A percentile compares a stretch with the other conserved stretches of the same genome.
These are phyloP conservation scores for Lipomyces starkeyi DNA, from an alignment of 805 yeast genomes.

Conservation along the genomic window DNA sequence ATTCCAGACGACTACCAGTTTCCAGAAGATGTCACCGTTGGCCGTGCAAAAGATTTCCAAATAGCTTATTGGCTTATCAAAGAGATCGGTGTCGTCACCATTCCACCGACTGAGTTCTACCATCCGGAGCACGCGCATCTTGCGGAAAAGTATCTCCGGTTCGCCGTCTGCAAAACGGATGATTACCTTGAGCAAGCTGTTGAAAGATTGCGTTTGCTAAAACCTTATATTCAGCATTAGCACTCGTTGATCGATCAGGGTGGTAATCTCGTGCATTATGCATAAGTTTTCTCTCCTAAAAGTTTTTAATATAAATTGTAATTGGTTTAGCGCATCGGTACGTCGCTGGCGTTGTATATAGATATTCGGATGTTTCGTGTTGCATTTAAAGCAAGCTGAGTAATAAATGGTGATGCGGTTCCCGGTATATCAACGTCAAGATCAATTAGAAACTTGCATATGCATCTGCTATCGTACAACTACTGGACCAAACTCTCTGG, in stretches of 20 bases:
- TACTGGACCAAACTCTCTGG: slow-evolving; percentile 18
- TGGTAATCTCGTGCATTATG: not conserved
- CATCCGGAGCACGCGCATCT: slow-evolving; percentile 70
- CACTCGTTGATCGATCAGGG: not conserved
- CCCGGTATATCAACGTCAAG: not conserved
- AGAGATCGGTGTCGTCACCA: slow-evolving; percentile 92
- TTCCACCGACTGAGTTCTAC: slow-evolving; percentile 96
- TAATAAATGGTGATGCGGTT: not conserved
- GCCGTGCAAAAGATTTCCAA: slow-evolving; percentile 82
- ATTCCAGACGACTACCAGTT: slow-evolving; percentile 74
- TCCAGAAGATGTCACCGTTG: slow-evolving; percentile 67
- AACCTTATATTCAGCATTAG: slow-evolving; percentile 57
- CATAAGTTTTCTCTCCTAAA: not conserved
- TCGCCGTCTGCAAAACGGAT: slow-evolving; percentile 96
- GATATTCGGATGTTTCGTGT: not conserved
- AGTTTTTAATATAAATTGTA: not conserved
- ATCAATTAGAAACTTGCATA: not conserved
- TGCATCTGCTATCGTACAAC: not conserved
- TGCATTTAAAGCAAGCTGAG: not conserved
- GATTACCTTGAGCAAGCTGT: slow-evolving; percentile 80
- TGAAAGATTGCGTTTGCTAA: slow-evolving; percentile 69
- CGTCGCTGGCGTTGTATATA: not conserved
- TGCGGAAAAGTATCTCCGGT: slow-evolving; percentile 85
- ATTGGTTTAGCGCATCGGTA: not conserved
- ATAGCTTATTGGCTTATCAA: slow-evolving; percentile 91